Base-by-base conservation (phyloP, 306 rosid genomes). In the Ammopiptanthus mongolicus region DNA sequence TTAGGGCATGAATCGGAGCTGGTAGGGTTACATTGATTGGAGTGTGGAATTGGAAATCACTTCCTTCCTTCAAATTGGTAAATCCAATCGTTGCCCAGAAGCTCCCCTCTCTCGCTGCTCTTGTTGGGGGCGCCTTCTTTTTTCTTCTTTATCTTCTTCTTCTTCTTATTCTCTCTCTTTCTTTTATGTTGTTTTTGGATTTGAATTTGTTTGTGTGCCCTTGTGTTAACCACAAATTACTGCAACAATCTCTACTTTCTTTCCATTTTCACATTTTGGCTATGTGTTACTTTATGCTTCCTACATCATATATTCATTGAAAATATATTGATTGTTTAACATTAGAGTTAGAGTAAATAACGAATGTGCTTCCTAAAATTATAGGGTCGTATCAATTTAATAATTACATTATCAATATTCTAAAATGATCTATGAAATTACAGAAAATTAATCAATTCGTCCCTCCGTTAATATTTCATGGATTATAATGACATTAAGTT, bases 61-160 rank as follows among this genome's bases (percentile, higher is more conserved):
- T 77, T 68, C 76, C 63, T 71, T 58, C 11, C 61, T 46, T 68
- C 46, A 68, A 68, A 68, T 29, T 68, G 74, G 28, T n/a, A 48
- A 15, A 13, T 41, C 11, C 42, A 5, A 37, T 67, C 25, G 60
- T 68, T 68, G 34, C 69, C 34, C 5, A 56, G 57, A 66, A 56
- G 78, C 78, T 73, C 75, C 69, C 33, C 41, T 41, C 47, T 41
- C 47, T 19, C 31, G 14, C 44, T 62, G 56, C 42, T 59, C 46
- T 34, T 47, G 44, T 33, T 17, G 59, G 53, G 53, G 29, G 33
- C 28, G 14, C 14, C 17, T 65, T 9, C n/a, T 50, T 41, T 41
- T 3, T 39, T 39, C 3, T 37, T 37, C 44, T n/a, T n/a, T n/a
- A 1, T 29, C 2, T 39, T 39, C 3, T 33, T 33, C 4, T 33